Evolutionary conservation across 805 yeast genomes (phyloP), one percentile per base, ranked within the genome.

Genomic region (Ogataea philodendri): DNA sequence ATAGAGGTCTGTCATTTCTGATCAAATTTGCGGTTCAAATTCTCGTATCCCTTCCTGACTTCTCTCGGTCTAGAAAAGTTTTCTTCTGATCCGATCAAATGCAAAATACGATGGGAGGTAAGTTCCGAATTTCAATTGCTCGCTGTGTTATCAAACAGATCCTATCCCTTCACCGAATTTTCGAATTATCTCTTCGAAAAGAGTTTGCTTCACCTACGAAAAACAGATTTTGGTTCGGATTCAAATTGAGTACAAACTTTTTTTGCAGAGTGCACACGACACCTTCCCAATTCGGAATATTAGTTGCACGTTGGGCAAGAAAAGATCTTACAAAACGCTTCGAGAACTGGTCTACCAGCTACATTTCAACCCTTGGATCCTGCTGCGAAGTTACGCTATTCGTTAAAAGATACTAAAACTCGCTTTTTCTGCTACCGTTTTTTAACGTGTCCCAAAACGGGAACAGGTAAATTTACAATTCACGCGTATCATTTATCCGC

Each of bases 1-100:
- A 34, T 65, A 63, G 18, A 65, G 43, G 4, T 51, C 55, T 22
- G 42, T 39, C 57, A 51, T 51, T 9, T 20, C 9, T 5, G 11
- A 25, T 19, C n/a, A 27, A 11, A 25, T 15, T 15, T 22, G 27
- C 26, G 23, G 27, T 15, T 23, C 9, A 23, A 15, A 18, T 15
- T 18, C n/a, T 35, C 15, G 6, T 35, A 25, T 30, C 34, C 39
- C 39, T 27, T 27, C 18, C 18, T 17, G 18, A 19, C 17, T 33
- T 17, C 27, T 4, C 16, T 21, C 7, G 8, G 8, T 13, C 21
- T 16, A 20, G 10, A 22, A 33, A 16, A n/a, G n/a, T n/a, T n/a
- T n/a, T n/a, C n/a, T n/a, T n/a, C n/a, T n/a, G n/a, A n/a, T n/a
- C n/a, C n/a, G n/a, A n/a, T n/a, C n/a, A n/a, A n/a, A n/a, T n/a